These are phyloP conservation scores for Candida mattraensis DNA, from an alignment of 805 yeast genomes.

Conservation along the genomic window DNA sequence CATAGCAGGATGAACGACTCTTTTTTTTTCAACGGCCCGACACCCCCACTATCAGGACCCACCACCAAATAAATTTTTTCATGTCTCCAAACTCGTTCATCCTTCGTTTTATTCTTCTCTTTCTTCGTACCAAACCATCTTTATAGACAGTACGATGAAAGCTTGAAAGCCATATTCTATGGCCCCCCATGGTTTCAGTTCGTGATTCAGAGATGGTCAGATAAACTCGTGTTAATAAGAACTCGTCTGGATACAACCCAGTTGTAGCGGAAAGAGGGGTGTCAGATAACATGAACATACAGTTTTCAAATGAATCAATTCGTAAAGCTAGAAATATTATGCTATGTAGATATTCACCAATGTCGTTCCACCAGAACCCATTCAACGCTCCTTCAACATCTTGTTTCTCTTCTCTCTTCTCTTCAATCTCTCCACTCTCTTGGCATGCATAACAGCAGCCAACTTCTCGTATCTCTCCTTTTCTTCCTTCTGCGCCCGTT, in stretches of 20 bases:
- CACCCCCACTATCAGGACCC: constrained; percentile 5
- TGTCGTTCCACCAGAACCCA: background rate
- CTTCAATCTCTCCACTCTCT: constrained; percentile 86
- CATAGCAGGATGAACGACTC: too few species aligned
- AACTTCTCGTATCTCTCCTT: constrained; percentile 81
- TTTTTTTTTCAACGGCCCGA: too few species aligned
- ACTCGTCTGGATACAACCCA: constrained; percentile 36
- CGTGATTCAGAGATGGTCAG: constrained; percentile 37
- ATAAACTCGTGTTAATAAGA: constrained; percentile 34
- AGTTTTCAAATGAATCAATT: too few species aligned
- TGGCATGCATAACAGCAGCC: constrained; percentile 86
- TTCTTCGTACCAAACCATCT: constrained; percentile 35
- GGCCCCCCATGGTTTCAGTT: constrained; percentile 27
- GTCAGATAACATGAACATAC: constrained; percentile 36
- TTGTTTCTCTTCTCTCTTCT: constrained; percentile 94
- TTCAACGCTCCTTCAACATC: constrained; percentile 77
- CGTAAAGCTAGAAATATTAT: too few species aligned
- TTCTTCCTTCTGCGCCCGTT: constrained; percentile 81
- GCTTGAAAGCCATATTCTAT: constrained; percentile 18
- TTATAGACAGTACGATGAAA: constrained; percentile 37
- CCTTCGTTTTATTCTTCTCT: constrained; percentile 9
- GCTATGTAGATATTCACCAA: background rate
- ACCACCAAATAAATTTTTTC: constrained; percentile 11
- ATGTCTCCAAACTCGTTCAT: background rate
- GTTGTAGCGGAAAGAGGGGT: constrained; percentile 36